Conservation (phyloP, 2,329 filamentous ascomycete genomes). For the Emericellopsis atlantica region DNA sequence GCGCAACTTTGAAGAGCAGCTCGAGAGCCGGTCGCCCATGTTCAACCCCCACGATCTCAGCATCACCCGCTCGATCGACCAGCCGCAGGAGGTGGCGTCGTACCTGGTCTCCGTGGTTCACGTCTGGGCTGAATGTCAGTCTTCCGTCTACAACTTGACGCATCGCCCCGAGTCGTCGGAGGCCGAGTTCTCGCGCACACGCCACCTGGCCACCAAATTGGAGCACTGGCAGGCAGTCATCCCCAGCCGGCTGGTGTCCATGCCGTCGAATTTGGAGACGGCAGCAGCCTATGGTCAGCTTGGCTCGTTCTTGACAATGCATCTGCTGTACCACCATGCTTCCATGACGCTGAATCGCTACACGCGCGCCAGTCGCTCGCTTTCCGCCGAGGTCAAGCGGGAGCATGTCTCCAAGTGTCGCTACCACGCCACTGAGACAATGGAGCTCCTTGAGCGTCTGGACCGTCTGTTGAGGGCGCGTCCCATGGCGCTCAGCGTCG, state of each 20-base stretch:
- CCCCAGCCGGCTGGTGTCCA: slow-evolving; percentile 41
- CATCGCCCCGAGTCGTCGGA: slow-evolving; percentile 13
- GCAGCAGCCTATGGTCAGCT: slow-evolving; percentile 38
- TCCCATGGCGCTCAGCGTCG: slow-evolving; percentile 22
- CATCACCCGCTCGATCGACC: slow-evolving; percentile 8
- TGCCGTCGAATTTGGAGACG: slow-evolving; percentile 41
- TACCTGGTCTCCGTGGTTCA: slow-evolving; percentile 50
- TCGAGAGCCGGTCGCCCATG: slow-evolving; percentile 42
- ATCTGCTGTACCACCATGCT: slow-evolving; percentile 53
- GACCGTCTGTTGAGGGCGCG: slow-evolving; percentile 20
- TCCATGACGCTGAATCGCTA: slow-evolving; percentile 55
- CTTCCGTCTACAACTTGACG: slow-evolving; percentile 35
- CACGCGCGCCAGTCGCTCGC: slow-evolving; percentile 23
- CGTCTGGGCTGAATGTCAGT: slow-evolving; percentile 52
- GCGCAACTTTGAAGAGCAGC: slow-evolving; percentile 47
- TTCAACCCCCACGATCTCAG: slow-evolving; percentile 37
- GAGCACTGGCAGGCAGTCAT: slow-evolving; percentile 46
- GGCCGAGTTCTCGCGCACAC: slow-evolving; percentile 20
- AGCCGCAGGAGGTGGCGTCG: slow-evolving; percentile 38
- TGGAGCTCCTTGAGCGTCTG: slow-evolving; percentile 31
- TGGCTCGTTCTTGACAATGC: slow-evolving; percentile 49
- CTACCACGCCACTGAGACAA: slow-evolving; percentile 37
- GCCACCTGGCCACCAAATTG: slow-evolving; percentile 35
- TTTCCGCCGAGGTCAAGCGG: slow-evolving; percentile 24
- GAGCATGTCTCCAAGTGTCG: slow-evolving; percentile 34